These are phyloP conservation scores for Clitopilus passeckerianus DNA, from an alignment of 768 basidiomycete species.

Conservation along the genomic window DNA sequence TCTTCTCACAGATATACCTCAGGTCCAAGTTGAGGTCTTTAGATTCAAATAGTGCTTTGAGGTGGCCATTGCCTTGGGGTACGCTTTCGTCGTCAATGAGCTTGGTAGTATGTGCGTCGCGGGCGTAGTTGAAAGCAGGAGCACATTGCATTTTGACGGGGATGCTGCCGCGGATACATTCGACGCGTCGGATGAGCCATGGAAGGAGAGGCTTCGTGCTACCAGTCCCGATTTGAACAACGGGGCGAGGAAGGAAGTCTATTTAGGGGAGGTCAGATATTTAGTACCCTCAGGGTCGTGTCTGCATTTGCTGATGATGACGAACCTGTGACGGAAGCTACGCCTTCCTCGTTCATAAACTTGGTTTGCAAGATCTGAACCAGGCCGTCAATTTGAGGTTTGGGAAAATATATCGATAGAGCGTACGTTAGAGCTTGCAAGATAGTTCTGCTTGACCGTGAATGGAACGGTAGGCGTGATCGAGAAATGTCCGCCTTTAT, in stretches of 20 bases:
- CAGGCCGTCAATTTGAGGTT: slow-evolving; percentile 1
- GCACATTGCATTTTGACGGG: slow-evolving; percentile 86
- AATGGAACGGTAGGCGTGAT: slow-evolving; percentile 71
- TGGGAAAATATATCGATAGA: not conserved
- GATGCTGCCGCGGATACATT: slow-evolving; percentile 81
- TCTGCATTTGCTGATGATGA: not conserved
- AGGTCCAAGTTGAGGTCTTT: slow-evolving; percentile 63
- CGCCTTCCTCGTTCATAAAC: slow-evolving; percentile 87
- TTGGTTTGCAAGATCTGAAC: slow-evolving; percentile 79
- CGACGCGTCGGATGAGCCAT: slow-evolving; percentile 83
- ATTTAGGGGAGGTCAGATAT: slow-evolving; percentile 4
- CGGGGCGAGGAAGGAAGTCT: slow-evolving; percentile 80
- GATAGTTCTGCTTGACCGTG: slow-evolving; percentile 76
- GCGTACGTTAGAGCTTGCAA: slow-evolving; percentile 75
- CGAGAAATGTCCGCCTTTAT: slow-evolving; percentile 92
- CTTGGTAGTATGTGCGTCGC: slow-evolving; percentile 63
- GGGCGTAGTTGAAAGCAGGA: slow-evolving; percentile 95
- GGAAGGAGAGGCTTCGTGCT: slow-evolving; percentile 63
- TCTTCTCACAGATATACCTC: slow-evolving; percentile 63
- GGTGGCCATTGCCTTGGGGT: slow-evolving; percentile 24
- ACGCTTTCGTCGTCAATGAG: slow-evolving; percentile 42
- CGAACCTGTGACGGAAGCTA: slow-evolving; percentile 75
- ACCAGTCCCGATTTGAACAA: slow-evolving; percentile 21
- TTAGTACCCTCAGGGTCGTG: not conserved
- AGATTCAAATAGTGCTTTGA: slow-evolving; percentile 62